A percentile compares a stretch with the other conserved stretches of the same genome.
Conservation (phyloP, 106 monocot genomes). For the Acanthochlamys bracteata region DNA sequence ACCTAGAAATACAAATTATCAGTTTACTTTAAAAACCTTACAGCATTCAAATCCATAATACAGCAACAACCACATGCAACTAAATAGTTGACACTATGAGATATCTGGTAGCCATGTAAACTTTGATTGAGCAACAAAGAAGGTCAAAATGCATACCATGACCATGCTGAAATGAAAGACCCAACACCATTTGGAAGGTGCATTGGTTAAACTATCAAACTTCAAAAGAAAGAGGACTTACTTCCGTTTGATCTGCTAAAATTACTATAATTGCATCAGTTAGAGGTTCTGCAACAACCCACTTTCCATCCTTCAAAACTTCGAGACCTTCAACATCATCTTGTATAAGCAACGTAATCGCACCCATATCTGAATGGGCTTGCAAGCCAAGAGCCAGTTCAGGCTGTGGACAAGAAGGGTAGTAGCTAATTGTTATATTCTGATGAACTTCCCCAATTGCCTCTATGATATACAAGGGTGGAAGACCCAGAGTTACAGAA, state of each 20-base stretch:
- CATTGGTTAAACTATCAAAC: background rate
- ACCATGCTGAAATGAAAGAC: too few relatives aligned
- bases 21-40: too few relatives aligned
- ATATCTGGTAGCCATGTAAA: too few relatives aligned
- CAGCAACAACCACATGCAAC: too few relatives aligned
- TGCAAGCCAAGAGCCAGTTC: constrained; percentile 96
- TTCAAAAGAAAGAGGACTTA: constrained; percentile 11
- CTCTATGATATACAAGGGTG: constrained; percentile 52
- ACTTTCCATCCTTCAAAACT: constrained; percentile 68
- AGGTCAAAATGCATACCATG: too few relatives aligned
- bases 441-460: constrained; percentile 81
- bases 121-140: too few relatives aligned
- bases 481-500: constrained; percentile 54
- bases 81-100: too few relatives aligned
- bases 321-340: constrained; percentile 96
- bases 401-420: constrained; percentile 87
- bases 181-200: background rate
- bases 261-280: constrained; percentile 68
- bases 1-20: too few relatives aligned
- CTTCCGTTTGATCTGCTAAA: constrained; percentile 90
- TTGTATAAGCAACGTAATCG: constrained; percentile 84
- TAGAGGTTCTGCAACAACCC: constrained; percentile 56
- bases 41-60: too few relatives aligned
- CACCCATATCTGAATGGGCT: constrained; percentile 95
- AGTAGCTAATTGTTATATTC: constrained; percentile 89